A percentile compares a stretch with the other conserved stretches of the same genome.
Evolutionary conservation across 2,329 filamentous ascomycete species (phyloP).

Genomic region (Chrysoporthe puriensis): DNA sequence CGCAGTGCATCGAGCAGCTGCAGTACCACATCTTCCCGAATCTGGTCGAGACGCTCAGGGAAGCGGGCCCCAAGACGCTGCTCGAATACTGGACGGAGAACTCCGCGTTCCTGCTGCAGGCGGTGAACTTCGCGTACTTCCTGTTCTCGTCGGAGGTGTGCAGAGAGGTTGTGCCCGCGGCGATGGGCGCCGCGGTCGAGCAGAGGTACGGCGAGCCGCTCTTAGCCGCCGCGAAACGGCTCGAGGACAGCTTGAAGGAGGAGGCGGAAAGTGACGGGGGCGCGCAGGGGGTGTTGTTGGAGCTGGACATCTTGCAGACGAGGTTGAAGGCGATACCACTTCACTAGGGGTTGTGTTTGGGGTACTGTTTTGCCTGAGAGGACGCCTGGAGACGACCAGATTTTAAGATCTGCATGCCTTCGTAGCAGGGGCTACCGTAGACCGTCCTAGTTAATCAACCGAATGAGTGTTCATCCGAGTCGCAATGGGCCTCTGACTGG

Average conservation of each 20-base stretch:
- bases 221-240: slow-evolving; percentile 44
- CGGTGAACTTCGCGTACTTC: slow-evolving; percentile 64
- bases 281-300: slow-evolving; percentile 22
- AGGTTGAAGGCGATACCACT: slow-evolving; percentile 25
- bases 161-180: slow-evolving; percentile 54
- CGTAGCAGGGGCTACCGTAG: no score
- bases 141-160: slow-evolving; percentile 52
- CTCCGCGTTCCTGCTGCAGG: slow-evolving; percentile 60
- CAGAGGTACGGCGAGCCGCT: slow-evolving; percentile 62
- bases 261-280: slow-evolving; percentile 17
- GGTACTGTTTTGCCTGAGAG: not conserved
- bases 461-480: no score
- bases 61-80: slow-evolving; percentile 42
- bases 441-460: no score
- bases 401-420: no score
- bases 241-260: slow-evolving; percentile 33
- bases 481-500: not conserved
- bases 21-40: slow-evolving; percentile 66
- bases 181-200: slow-evolving; percentile 61
- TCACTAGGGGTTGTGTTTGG: slow-evolving; percentile 9
- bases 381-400: no score
- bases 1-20: slow-evolving; percentile 61
- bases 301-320: slow-evolving; percentile 27
- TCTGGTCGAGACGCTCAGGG: slow-evolving; percentile 48
- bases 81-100: slow-evolving; percentile 57